Evolutionary conservation across 1,284 basidiomycete species (phyloP).

Genomic region (Leccinum olivaceoglutinosum): DNA sequence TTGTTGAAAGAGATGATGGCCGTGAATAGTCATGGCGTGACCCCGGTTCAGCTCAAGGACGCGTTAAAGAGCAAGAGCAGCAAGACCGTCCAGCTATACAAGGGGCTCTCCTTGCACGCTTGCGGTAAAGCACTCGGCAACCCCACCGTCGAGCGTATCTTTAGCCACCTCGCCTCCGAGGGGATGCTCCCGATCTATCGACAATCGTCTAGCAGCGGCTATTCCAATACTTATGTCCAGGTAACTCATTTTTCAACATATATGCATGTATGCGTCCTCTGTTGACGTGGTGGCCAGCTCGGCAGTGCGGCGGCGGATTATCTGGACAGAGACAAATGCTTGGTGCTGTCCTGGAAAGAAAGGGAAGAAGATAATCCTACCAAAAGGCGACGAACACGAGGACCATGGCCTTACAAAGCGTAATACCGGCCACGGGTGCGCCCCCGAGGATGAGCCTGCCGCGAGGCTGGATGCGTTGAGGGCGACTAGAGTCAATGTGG

Average conservation of each 20-base stretch:
- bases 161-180: conserved; percentile 42
- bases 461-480: conserved; percentile 15
- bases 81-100: conserved; percentile 41
- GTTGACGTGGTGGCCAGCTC: conserved; percentile 15
- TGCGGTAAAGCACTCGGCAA: conserved; percentile 44
- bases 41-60: conserved; percentile 39
- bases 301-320: conserved; percentile 25
- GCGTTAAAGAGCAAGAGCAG: conserved; percentile 60
- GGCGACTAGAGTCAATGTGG: conserved; percentile 18
- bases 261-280: neutral
- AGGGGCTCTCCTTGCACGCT: conserved; percentile 49
- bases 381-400: conserved; percentile 11
- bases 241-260: conserved; percentile 8
- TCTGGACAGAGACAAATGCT: conserved; percentile 12
- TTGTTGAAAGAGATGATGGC: conserved; percentile 46
- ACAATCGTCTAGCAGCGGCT: conserved; percentile 35
- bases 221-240: conserved; percentile 26
- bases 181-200: conserved; percentile 35
- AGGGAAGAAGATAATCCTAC: conserved; percentile 9
- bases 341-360: conserved; percentile 27
- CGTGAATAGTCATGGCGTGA: conserved; percentile 7
- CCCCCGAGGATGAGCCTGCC: conserved; percentile 12
- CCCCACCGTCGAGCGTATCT: conserved; percentile 58
- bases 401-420: neutral
- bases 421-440: neutral